Conservation (phyloP, 345 rosid species). For the Pistacia integerrima region DNA sequence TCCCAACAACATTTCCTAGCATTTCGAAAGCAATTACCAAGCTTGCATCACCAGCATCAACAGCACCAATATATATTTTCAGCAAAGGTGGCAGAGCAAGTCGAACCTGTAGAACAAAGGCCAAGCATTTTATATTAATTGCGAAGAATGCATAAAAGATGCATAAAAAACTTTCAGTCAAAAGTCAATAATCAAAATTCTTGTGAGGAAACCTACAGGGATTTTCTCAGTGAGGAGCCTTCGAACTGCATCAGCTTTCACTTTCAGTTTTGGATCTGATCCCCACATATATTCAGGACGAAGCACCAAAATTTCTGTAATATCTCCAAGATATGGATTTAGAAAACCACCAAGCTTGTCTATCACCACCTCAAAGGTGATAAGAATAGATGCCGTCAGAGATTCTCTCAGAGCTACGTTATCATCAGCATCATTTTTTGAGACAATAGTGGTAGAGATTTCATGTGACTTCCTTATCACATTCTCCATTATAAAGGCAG, state of each 20-base stretch:
- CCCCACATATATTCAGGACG: constrained; percentile 56
- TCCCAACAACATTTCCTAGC: constrained; percentile 57
- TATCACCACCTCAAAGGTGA: constrained; percentile 76
- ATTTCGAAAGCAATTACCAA: constrained; percentile 72
- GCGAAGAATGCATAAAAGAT: neutral
- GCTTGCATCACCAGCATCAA: constrained; percentile 74
- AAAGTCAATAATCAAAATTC: neutral
- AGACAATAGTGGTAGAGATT: constrained; percentile 30
- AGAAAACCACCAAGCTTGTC: constrained; percentile 92
- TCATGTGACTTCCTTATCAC: constrained; percentile 43
- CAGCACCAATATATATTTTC: constrained; percentile 62
- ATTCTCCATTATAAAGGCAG: constrained; percentile 78
- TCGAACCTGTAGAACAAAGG: constrained; percentile 60
- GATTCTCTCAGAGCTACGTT: constrained; percentile 34
- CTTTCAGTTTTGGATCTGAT: constrained; percentile 62
- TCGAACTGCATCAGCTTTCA: constrained; percentile 66
- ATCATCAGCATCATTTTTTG: constrained; percentile 26
- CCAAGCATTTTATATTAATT: constrained; percentile 1
- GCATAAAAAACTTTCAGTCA: neutral
- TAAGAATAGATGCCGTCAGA: constrained; percentile 65
- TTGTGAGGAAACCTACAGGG: constrained; percentile 59
- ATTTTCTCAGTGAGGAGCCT: constrained; percentile 68
- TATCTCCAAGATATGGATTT: constrained; percentile 81
- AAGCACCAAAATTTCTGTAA: constrained; percentile 65
- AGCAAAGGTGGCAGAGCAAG: constrained; percentile 81